A percentile compares a stretch with the other conserved stretches of the same genome.
These are phyloP conservation scores for Microbotryomycetes sp. DNA, from an alignment of 1,284 basidiomycete genomes.

Conservation along the genomic window DNA sequence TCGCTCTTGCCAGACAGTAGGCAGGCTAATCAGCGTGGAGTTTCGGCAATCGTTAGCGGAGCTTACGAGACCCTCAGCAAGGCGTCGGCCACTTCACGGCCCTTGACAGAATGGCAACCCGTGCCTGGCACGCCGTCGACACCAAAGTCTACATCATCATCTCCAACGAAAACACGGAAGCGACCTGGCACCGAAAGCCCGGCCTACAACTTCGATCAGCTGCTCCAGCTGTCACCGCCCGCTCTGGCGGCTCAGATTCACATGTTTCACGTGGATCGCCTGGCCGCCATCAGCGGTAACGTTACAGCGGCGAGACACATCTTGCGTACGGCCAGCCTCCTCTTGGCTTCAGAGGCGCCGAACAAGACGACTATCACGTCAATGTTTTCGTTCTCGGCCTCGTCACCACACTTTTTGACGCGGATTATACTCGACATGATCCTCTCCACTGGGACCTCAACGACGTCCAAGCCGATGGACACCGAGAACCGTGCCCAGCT, in stretches of 20 bases:
- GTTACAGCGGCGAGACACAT: constrained; percentile 49
- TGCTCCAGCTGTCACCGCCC: background rate
- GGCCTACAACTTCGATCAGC: background rate
- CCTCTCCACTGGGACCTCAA: constrained; percentile 49
- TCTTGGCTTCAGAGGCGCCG: constrained; percentile 55
- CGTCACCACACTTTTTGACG: constrained; percentile 68
- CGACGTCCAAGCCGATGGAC: background rate
- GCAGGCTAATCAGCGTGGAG: background rate
- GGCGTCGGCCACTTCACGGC: background rate
- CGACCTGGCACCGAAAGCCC: background rate
- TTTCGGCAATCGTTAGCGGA: background rate
- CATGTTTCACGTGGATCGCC: constrained; percentile 5
- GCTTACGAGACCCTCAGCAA: background rate
- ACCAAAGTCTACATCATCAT: background rate
- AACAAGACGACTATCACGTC: constrained; percentile 54
- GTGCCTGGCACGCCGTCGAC: background rate
- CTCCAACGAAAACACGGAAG: constrained; percentile 5
- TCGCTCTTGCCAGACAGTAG: background rate
- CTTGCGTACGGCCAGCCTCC: constrained; percentile 51
- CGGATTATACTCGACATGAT: constrained; percentile 60
- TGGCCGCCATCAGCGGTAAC: background rate
- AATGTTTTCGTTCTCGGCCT: constrained; percentile 58
- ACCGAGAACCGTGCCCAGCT: constrained; percentile 59
- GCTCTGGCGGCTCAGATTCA: constrained; percentile 6
- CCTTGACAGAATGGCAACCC: background rate